Evolutionary conservation across 2,329 filamentous ascomycete genomes (phyloP).

Genomic region (Xylariomycetidae sp.): DNA sequence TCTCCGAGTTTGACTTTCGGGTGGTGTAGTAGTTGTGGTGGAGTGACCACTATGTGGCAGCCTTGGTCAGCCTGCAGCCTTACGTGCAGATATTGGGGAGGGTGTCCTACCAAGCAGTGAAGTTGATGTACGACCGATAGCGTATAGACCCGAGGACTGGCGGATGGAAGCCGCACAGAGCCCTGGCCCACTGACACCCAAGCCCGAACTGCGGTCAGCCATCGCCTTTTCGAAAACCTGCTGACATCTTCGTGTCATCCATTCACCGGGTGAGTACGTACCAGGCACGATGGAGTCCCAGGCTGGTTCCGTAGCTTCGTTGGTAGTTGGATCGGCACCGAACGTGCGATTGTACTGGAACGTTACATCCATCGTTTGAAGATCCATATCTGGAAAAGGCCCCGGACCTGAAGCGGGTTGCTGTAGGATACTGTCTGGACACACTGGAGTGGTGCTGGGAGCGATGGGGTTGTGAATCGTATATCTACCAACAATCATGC

Average conservation of each 20-base stretch:
- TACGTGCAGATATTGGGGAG: not conserved
- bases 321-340: conserved; percentile 3
- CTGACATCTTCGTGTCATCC: not conserved
- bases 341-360: conserved; percentile 7
- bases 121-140: conserved; percentile 3
- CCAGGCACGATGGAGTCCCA: conserved; percentile 7
- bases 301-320: conserved; percentile 2
- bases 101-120: not conserved
- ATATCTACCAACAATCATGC: too few species aligned
- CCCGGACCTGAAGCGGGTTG: too few species aligned
- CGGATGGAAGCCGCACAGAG: conserved; percentile 2
- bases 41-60: conserved; percentile 4
- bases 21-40: conserved; percentile 1
- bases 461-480: too few species aligned
- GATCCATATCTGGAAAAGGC: too few species aligned
- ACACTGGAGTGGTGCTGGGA: too few species aligned
- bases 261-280: too few species aligned
- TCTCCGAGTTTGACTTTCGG: not conserved
- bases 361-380: too few species aligned
- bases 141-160: conserved; percentile 1
- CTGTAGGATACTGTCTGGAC: too few species aligned
- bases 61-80: too few species aligned
- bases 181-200: conserved; percentile 4
- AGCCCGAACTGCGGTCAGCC: not conserved
- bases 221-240: too few species aligned